Conservation (phyloP, 2,329 filamentous ascomycete species). For the Chaetomiaceae sp. region DNA sequence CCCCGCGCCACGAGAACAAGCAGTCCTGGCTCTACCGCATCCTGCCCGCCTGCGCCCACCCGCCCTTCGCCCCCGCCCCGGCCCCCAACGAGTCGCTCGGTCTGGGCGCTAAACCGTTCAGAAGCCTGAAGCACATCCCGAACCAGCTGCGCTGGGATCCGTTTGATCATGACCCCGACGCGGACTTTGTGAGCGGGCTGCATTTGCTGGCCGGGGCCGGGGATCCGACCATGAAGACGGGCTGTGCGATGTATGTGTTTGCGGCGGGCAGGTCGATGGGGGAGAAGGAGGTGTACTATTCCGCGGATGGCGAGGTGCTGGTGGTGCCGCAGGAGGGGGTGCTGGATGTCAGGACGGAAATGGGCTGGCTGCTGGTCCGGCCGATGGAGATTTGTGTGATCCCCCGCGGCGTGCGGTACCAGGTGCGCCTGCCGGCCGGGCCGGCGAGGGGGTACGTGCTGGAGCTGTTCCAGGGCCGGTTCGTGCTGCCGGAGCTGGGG, state of each 20-base stretch:
- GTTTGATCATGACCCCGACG: slow-evolving; percentile 58
- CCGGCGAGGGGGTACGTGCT: slow-evolving; percentile 67
- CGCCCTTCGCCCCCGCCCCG: slow-evolving; percentile 37
- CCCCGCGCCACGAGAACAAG: slow-evolving; percentile 61
- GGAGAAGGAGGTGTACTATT: slow-evolving; percentile 71
- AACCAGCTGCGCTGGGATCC: slow-evolving; percentile 77
- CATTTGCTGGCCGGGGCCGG: slow-evolving; percentile 73
- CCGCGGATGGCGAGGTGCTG: slow-evolving; percentile 71
- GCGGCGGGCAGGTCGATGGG: slow-evolving; percentile 74
- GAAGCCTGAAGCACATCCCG: slow-evolving; percentile 64
- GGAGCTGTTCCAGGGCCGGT: slow-evolving; percentile 69
- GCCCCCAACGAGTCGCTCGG: slow-evolving; percentile 10
- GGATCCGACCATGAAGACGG: slow-evolving; percentile 70
- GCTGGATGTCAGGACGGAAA: slow-evolving; percentile 70
- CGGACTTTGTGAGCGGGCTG: slow-evolving; percentile 52
- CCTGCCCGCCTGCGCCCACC: slow-evolving; percentile 57
- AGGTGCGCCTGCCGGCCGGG: slow-evolving; percentile 57
- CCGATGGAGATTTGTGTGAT: slow-evolving; percentile 74
- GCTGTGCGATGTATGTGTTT: slow-evolving; percentile 75
- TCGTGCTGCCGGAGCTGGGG: slow-evolving; percentile 63
- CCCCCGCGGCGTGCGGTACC: slow-evolving; percentile 67
- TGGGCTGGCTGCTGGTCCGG: slow-evolving; percentile 67
- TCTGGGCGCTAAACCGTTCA: slow-evolving; percentile 3
- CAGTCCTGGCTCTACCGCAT: slow-evolving; percentile 70
- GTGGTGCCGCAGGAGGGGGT: slow-evolving; percentile 70